Evolutionary conservation across 2,329 filamentous ascomycete species (phyloP).

Genomic region (Colletotrichum theobromicola): DNA sequence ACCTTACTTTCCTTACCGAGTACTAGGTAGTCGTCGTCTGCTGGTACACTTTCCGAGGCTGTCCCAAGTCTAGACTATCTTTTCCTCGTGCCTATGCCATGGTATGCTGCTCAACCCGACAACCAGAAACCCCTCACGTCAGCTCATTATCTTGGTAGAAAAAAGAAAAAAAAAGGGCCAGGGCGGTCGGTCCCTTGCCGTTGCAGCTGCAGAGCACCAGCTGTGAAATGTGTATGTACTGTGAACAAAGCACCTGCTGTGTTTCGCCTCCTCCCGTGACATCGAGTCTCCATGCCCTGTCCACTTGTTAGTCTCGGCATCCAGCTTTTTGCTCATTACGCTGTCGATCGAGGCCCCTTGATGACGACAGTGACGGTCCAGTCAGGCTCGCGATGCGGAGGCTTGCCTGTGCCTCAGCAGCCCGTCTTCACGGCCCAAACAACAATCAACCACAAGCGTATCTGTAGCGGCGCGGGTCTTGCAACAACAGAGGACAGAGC

Average conservation of each 20-base stretch:
- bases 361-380: neutral
- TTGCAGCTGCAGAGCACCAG: neutral
- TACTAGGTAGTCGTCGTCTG: conserved; percentile 10
- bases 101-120: neutral
- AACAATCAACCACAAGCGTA: neutral
- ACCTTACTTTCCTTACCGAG: neutral
- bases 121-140: neutral
- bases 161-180: neutral
- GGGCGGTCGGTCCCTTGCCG: neutral
- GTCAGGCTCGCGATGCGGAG: neutral
- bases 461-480: neutral
- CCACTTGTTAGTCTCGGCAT: neutral
- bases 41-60: neutral
- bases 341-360: neutral
- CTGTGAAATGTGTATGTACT: neutral
- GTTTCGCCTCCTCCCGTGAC: neutral
- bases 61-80: neutral
- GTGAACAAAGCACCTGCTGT: neutral
- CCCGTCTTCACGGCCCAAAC: neutral
- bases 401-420: neutral
- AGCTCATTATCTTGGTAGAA: neutral
- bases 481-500: neutral
- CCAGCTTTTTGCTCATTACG: neutral
- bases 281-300: conserved; percentile 2
- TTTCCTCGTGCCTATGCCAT: neutral